Evolutionary conservation across 208 protist genomes (phyloP).

Genomic region (Trypanosoma cruzi): DNA sequence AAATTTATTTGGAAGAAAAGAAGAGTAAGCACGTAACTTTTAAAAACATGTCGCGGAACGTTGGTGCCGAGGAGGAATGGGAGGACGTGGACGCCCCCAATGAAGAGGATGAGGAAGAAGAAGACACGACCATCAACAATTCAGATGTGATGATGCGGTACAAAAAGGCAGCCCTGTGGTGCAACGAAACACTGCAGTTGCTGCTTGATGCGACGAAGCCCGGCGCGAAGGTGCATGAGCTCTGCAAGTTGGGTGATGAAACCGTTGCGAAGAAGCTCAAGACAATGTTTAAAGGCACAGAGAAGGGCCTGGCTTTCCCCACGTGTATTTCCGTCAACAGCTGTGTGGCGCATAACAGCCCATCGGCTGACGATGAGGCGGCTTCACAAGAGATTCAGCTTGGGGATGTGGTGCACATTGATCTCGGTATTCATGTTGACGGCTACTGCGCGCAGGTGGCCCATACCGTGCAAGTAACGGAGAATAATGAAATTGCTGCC

Average conservation of each 20-base stretch:
- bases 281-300: conserved; percentile 93
- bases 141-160: conserved; percentile 97
- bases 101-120: conserved; percentile 87
- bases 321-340: conserved; percentile 99
- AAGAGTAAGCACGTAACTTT: neutral
- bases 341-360: conserved; percentile 98
- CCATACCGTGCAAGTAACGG: conserved; percentile 95
- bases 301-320: conserved; percentile 99
- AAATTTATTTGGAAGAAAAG: neutral
- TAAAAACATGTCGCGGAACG: conserved; percentile 66
- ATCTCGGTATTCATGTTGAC: conserved; percentile 98
- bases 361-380: conserved; percentile 82
- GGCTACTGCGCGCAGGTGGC: conserved; percentile 97
- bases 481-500: conserved; percentile 71
- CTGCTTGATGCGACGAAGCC: conserved; percentile 86
- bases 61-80: conserved; percentile 69
- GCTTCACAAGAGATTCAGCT: conserved; percentile 74
- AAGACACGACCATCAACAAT: conserved; percentile 94
- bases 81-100: conserved; percentile 48
- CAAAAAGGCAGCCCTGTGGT: conserved; percentile 95
- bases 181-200: conserved; percentile 93
- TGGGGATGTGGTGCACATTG: conserved; percentile 98
- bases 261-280: conserved; percentile 85
- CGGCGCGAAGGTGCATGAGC: conserved; percentile 86
- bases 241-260: conserved; percentile 89